Percentiles rank a stretch among this genome's conserved stretches.
These are phyloP conservation scores for Curvularia sp. DNA, from an alignment of 2,329 filamentous ascomycete species.

Conservation along the genomic window DNA sequence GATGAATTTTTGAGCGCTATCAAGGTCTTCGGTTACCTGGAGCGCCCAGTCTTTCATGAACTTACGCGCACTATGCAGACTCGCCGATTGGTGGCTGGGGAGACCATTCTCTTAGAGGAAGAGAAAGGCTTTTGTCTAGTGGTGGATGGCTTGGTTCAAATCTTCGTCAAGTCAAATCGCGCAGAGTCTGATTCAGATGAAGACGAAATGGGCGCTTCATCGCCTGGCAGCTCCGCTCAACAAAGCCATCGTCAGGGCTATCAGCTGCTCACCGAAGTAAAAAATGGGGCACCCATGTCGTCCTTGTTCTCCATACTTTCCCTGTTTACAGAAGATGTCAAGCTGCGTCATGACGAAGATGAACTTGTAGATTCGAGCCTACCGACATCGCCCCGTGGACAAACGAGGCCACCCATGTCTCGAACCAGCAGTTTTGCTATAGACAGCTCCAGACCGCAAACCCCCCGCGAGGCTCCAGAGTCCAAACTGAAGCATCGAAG, in stretches of 20 bases:
- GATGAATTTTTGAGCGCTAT: constrained; percentile 98
- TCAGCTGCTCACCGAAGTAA: constrained; percentile 94
- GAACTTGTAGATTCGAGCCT: constrained; percentile 59
- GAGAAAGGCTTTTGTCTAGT: constrained; percentile 98
- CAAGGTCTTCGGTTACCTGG: constrained; percentile 97
- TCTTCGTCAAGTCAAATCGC: constrained; percentile 89
- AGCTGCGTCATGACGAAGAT: constrained; percentile 73
- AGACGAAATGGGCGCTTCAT: constrained; percentile 54
- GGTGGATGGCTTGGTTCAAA: constrained; percentile 94
- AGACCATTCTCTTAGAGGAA: constrained; percentile 93
- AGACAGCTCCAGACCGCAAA: constrained; percentile 44
- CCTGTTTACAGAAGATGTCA: constrained; percentile 93
- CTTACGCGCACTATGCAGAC: constrained; percentile 98
- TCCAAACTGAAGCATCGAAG: constrained; percentile 35
- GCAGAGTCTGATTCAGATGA: constrained; percentile 56
- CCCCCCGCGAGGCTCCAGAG: constrained; percentile 34
- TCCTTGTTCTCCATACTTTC: constrained; percentile 97
- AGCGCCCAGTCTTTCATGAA: constrained; percentile 96
- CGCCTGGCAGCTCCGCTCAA: constrained; percentile 65
- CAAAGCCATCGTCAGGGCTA: constrained; percentile 79
- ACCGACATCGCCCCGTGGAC: constrained; percentile 37
- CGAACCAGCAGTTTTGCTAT: constrained; percentile 43
- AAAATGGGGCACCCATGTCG: constrained; percentile 97
- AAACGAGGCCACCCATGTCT: constrained; percentile 30
- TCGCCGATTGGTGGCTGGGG: constrained; percentile 90